Evolutionary conservation across 768 basidiomycete genomes (phyloP).

Genomic region (Leucogyrophana mollusca): DNA sequence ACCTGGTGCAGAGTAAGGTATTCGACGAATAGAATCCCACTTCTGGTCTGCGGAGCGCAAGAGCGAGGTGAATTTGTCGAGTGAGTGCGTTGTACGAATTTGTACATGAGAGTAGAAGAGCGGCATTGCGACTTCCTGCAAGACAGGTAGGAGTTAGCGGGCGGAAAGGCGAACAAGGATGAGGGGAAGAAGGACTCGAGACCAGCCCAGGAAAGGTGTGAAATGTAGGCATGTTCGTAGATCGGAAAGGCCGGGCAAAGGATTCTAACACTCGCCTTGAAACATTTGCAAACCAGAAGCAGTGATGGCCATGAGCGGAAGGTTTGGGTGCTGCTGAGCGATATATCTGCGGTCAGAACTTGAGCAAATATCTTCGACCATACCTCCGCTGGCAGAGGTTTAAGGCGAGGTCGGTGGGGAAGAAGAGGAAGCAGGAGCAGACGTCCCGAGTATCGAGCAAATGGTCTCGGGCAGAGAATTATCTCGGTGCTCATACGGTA

Average conservation of each 20-base stretch:
- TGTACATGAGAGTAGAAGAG: slow-evolving; percentile 59
- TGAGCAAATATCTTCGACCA: slow-evolving; percentile 63
- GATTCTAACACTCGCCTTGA: slow-evolving; percentile 40
- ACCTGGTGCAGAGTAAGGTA: slow-evolving; percentile 84
- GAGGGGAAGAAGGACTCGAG: too few relatives aligned
- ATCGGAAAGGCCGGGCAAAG: too few relatives aligned
- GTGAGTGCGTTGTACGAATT: slow-evolving; percentile 39
- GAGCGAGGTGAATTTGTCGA: slow-evolving; percentile 58
- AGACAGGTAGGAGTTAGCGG: neutral
- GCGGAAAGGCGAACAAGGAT: neutral
- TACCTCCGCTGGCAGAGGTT: slow-evolving; percentile 65
- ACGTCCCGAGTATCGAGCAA: slow-evolving; percentile 54
- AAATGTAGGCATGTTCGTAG: too few relatives aligned
- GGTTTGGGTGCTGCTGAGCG: slow-evolving; percentile 5
- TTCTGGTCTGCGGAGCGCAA: slow-evolving; percentile 65
- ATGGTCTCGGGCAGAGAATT: slow-evolving; percentile 67
- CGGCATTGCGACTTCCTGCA: slow-evolving; percentile 65
- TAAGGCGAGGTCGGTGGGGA: slow-evolving; percentile 48
- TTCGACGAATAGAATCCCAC: slow-evolving; percentile 89
- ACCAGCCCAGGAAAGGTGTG: too few relatives aligned
- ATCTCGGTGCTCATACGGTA: slow-evolving; percentile 42
- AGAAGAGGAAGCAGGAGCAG: slow-evolving; percentile 70
- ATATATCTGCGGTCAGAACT: slow-evolving; percentile 17
- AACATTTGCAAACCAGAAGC: slow-evolving; percentile 38
- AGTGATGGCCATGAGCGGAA: slow-evolving; percentile 23